Conservation (phyloP, 106 monocot species). For the Platanthera zijinensis region DNA sequence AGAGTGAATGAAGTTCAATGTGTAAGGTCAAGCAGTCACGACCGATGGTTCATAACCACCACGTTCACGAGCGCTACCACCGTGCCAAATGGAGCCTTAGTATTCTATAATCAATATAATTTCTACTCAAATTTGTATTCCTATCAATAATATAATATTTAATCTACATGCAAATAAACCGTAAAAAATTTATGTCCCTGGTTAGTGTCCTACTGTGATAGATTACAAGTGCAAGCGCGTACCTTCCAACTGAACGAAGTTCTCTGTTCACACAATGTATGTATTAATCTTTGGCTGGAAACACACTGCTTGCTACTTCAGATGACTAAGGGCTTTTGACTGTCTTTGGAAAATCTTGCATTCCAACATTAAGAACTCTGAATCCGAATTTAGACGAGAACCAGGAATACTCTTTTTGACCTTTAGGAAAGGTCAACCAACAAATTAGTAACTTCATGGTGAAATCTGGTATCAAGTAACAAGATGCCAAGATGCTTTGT, state of each 20-base stretch:
- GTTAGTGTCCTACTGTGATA: neutral
- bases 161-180: neutral
- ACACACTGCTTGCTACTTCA: neutral
- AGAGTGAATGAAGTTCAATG: no score
- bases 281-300: neutral
- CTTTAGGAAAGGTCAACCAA: neutral
- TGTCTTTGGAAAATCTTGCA: neutral
- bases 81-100: no score
- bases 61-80: no score
- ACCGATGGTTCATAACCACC: no score
- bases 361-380: neutral
- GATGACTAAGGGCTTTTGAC: neutral
- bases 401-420: neutral
- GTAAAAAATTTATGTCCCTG: neutral
- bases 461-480: neutral
- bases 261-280: neutral
- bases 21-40: no score
- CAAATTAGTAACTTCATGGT: neutral
- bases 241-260: neutral
- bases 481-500: neutral
- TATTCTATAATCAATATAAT: no score
- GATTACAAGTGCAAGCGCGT: neutral
- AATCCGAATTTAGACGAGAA: neutral
- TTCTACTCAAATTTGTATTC: no score
- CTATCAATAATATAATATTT: neutral